These are phyloP conservation scores for Trichoderma gamsii DNA, from an alignment of 495 filamentous ascomycete genomes.

Conservation along the genomic window DNA sequence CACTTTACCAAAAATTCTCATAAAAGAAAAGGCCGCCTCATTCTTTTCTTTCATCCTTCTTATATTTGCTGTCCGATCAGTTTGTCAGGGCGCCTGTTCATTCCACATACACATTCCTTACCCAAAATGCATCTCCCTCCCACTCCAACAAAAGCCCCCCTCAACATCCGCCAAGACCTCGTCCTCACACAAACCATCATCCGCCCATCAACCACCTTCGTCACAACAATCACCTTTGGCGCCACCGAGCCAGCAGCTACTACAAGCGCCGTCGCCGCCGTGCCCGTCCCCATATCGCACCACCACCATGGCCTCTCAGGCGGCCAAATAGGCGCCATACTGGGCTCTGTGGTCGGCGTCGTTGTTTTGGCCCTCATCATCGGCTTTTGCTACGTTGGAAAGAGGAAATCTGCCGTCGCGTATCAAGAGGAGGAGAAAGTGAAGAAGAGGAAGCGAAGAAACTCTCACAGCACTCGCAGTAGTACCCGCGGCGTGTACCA, in stretches of 20 bases:
- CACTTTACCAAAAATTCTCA: no score
- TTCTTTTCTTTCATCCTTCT: no score
- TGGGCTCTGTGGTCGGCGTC: constrained; percentile 13
- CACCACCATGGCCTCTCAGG: constrained; percentile 10
- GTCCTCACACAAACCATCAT: constrained; percentile 4
- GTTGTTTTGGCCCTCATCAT: constrained; percentile 10
- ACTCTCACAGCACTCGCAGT: background rate
- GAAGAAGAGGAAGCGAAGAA: background rate
- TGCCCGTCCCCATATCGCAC: background rate
- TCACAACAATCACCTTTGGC: constrained; percentile 6
- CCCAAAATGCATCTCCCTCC: constrained; percentile 3
- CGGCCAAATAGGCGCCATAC: constrained; percentile 10
- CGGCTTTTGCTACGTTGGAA: constrained; percentile 4
- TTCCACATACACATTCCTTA: background rate
- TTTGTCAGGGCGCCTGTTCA: background rate
- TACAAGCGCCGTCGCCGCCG: background rate
- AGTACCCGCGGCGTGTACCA: background rate
- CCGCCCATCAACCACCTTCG: background rate
- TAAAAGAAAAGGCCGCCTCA: background rate
- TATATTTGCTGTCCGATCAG: no score
- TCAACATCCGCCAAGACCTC: background rate
- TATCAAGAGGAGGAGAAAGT: background rate
- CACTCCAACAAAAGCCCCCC: background rate
- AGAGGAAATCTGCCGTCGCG: background rate
- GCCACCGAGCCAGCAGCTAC: background rate